A percentile compares a stretch with the other conserved stretches of the same genome.
Evolutionary conservation across 192 early-diverging fungal species (phyloP).

Genomic region (Gamsiella multidivaricata): DNA sequence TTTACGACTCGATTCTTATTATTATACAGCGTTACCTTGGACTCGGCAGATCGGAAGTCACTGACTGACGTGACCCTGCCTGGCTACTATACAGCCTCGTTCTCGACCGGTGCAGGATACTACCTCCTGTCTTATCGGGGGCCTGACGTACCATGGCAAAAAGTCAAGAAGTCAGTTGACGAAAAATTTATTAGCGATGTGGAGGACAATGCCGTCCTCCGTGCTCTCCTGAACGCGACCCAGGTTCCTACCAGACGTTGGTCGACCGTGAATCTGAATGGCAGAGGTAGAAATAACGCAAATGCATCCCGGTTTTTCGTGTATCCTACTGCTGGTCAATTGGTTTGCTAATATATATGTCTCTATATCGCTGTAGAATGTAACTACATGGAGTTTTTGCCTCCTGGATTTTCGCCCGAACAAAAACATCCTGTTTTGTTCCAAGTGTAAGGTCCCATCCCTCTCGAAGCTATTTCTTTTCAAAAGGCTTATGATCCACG

Average conservation of each 20-base stretch:
- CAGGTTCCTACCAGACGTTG: slow-evolving; percentile 69
- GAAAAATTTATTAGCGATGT: slow-evolving; percentile 64
- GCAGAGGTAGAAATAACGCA: not conserved
- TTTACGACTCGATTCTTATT: slow-evolving; percentile 1
- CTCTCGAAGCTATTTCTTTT: no score
- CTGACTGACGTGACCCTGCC: slow-evolving; percentile 55
- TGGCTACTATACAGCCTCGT: slow-evolving; percentile 76
- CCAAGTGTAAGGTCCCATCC: slow-evolving; percentile 58
- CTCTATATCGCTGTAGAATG: slow-evolving; percentile 54
- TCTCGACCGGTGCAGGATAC: slow-evolving; percentile 80
- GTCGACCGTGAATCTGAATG: slow-evolving; percentile 57
- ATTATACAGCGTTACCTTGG: slow-evolving; percentile 51
- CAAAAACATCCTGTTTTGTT: slow-evolving; percentile 90
- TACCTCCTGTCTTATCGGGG: slow-evolving; percentile 85
- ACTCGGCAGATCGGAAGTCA: slow-evolving; percentile 24
- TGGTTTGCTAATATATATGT: no score
- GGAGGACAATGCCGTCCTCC: slow-evolving; percentile 65
- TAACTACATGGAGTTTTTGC: slow-evolving; percentile 85
- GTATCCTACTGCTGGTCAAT: no score
- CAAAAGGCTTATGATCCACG: no score
- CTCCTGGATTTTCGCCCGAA: slow-evolving; percentile 79
- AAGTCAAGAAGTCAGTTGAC: slow-evolving; percentile 67
- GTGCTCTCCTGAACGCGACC: slow-evolving; percentile 58
- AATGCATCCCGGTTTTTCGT: not conserved
- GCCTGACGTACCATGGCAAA: slow-evolving; percentile 84